Percentiles rank a stretch among this genome's conserved stretches.
Evolutionary conservation across 495 filamentous ascomycete species (phyloP).

Genomic region (Aspergillus sparsus): DNA sequence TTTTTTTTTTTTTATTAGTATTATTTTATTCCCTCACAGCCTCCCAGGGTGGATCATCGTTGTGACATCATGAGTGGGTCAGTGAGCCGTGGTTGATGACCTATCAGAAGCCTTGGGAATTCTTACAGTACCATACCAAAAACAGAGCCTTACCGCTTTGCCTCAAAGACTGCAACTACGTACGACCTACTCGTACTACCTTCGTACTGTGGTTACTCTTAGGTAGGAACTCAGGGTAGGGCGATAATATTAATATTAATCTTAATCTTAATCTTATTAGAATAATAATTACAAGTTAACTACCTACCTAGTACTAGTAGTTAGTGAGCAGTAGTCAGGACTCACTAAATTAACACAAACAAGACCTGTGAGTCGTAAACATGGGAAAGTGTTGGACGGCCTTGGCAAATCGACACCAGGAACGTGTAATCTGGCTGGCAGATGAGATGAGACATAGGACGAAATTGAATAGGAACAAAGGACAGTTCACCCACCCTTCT

Average conservation of each 20-base stretch:
- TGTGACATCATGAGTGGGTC: constrained; percentile 16
- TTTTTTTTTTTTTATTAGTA: constrained; percentile 4
- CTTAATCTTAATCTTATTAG: too few relatives aligned
- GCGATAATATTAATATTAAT: too few relatives aligned
- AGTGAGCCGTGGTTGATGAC: background rate
- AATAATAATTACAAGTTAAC: too few relatives aligned
- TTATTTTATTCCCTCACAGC: constrained; percentile 13
- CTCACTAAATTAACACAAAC: too few relatives aligned
- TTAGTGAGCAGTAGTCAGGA: too few relatives aligned
- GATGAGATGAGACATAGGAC: background rate
- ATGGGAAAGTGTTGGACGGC: background rate
- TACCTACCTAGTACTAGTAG: too few relatives aligned
- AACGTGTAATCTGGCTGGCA: background rate
- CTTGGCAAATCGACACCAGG: constrained; percentile 3
- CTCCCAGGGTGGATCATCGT: constrained; percentile 13
- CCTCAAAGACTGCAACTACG: too few relatives aligned
- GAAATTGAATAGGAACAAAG: constrained; percentile 12
- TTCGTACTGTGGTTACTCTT: background rate
- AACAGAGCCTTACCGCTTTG: background rate
- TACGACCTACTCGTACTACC: background rate
- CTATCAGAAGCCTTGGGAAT: background rate
- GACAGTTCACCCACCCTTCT: background rate
- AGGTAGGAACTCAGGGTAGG: background rate
- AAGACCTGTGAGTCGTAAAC: background rate
- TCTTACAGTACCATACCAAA: background rate